Evolutionary conservation across 352 stramenopile genomes (phyloP).

Genomic region (Pythium graminicola): DNA sequence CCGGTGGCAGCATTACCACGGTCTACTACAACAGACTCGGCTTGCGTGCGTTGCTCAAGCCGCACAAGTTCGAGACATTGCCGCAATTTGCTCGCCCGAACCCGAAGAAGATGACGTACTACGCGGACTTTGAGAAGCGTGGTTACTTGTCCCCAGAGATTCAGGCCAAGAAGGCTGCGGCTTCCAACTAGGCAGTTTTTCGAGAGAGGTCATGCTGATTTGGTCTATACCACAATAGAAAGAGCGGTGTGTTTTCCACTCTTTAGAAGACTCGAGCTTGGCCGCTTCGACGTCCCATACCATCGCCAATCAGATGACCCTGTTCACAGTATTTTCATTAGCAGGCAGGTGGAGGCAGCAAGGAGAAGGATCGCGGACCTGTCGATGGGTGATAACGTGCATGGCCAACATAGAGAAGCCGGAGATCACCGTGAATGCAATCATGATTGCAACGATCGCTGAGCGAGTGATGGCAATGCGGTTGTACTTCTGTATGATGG

Average conservation of each 20-base stretch:
- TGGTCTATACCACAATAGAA: conserved; percentile 7
- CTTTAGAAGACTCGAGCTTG: conserved; percentile 24
- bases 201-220: not conserved
- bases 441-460: conserved; percentile 29
- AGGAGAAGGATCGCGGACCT: conserved; percentile 18
- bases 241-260: not conserved
- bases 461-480: conserved; percentile 30
- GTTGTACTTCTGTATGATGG: conserved; percentile 43
- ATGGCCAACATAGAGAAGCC: conserved; percentile 32
- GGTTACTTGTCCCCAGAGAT: conserved; percentile 97
- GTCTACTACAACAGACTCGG: conserved; percentile 97
- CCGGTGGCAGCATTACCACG: conserved; percentile 92
- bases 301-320: conserved; percentile 29
- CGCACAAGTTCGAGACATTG: conserved; percentile 94
- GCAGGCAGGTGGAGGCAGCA: not conserved
- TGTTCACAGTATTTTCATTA: not conserved
- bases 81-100: conserved; percentile 91
- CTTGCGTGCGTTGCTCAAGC: conserved; percentile 91
- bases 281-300: not conserved
- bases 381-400: conserved; percentile 27
- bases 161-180: conserved; percentile 85
- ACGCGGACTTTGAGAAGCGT: conserved; percentile 94
- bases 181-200: conserved; percentile 15
- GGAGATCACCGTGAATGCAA: conserved; percentile 32
- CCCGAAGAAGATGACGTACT: conserved; percentile 96